Evolutionary conservation across 768 basidiomycete genomes (phyloP).

Genomic region (Amanita molliuscula): DNA sequence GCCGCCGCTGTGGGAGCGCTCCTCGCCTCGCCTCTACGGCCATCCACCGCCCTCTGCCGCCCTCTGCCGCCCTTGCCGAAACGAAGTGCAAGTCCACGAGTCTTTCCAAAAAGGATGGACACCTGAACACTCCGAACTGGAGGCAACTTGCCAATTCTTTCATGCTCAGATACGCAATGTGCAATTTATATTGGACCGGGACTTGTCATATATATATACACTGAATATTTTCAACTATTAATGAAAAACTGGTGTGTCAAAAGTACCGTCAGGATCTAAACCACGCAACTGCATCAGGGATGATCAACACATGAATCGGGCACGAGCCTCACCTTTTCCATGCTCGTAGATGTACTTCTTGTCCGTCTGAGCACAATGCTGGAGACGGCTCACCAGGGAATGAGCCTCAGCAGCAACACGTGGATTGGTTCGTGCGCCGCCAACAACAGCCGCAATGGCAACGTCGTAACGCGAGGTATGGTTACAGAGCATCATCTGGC

Average conservation of each 20-base stretch:
- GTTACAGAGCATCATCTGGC: conserved; percentile 68
- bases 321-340: not conserved
- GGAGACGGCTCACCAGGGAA: conserved; percentile 13
- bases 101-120: too few species aligned
- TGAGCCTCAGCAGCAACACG: conserved; percentile 51
- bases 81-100: too few species aligned
- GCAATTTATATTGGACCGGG: too few species aligned
- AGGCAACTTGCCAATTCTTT: too few species aligned
- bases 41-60: too few species aligned
- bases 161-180: too few species aligned
- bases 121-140: too few species aligned
- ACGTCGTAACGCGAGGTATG: conserved; percentile 58
- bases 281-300: too few species aligned
- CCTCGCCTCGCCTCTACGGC: too few species aligned
- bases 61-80: too few species aligned
- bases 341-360: not conserved
- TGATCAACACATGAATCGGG: not conserved
- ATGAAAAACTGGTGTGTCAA: not conserved
- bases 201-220: too few species aligned
- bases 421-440: conserved; percentile 40
- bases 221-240: not conserved
- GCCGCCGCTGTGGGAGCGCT: too few species aligned
- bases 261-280: conserved; percentile 1
- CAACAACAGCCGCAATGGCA: conserved; percentile 49
- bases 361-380: not conserved